phyloP scores from a whole-genome alignment of 78 protist species.

The Cavenderia fasciculata region DNA sequence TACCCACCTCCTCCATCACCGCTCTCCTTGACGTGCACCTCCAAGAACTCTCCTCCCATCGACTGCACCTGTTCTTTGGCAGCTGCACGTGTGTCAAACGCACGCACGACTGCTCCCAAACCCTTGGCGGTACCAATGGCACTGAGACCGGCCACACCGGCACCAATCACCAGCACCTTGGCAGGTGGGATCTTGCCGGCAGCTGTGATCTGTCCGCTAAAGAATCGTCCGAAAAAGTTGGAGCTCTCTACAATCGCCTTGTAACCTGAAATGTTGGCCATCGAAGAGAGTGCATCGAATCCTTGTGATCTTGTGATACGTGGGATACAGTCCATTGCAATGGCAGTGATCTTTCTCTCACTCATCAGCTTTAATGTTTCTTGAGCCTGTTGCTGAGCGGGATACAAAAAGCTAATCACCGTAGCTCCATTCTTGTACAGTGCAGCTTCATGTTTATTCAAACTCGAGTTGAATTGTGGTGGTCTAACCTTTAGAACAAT shows the following conservation, averaged over 20 bases:
- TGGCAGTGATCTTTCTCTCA: constrained; percentile 67
- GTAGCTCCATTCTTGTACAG: constrained; percentile 65
- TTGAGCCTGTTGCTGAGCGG: constrained; percentile 55
- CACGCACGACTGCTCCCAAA: constrained; percentile 97
- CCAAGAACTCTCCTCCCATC: constrained; percentile 98
- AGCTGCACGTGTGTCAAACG: constrained; percentile 97
- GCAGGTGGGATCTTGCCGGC: constrained; percentile 98
- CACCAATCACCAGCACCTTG: constrained; percentile 95
- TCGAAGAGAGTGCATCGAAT: constrained; percentile 95
- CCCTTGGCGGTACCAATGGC: constrained; percentile 95
- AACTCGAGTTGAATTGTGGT: constrained; percentile 1
- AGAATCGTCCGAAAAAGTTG: constrained; percentile 87
- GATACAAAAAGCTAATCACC: constrained; percentile 76
- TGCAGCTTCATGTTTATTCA: constrained; percentile 74
- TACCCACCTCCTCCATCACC: constrained; percentile 96
- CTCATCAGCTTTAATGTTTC: constrained; percentile 25
- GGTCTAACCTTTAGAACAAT: constrained; percentile 85
- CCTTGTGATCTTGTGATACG: constrained; percentile 94
- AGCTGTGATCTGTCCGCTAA: constrained; percentile 97
- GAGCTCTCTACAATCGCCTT: constrained; percentile 97
- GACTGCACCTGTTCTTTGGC: constrained; percentile 96
- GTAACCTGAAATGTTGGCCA: constrained; percentile 98
- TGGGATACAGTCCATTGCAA: constrained; percentile 96
- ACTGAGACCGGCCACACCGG: constrained; percentile 99
- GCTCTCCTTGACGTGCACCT: constrained; percentile 88